Evolutionary conservation across 352 stramenopile genomes (phyloP).

Genomic region (Globisporangium yorkense): DNA sequence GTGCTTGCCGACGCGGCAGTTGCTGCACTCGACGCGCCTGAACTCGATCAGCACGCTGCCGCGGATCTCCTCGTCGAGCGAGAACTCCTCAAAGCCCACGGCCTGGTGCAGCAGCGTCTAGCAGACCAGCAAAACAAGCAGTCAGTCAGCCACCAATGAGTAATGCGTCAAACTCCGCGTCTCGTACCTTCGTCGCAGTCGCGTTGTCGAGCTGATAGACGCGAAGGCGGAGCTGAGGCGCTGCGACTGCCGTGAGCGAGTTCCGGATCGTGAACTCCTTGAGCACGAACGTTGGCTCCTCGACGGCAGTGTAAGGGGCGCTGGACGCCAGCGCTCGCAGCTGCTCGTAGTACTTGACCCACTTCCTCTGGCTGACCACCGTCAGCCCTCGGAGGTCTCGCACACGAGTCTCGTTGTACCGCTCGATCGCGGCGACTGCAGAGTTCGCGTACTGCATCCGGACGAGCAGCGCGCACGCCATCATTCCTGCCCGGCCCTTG

Average conservation of each 20-base stretch:
- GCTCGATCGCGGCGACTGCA: conserved; percentile 44
- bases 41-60: conserved; percentile 63
- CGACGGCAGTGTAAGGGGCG: neutral
- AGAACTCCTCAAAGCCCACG: conserved; percentile 40
- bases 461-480: conserved; percentile 69
- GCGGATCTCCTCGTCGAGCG: conserved; percentile 33
- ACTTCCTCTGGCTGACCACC: conserved; percentile 64
- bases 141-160: no score
- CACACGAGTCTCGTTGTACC: conserved; percentile 64
- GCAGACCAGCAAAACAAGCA: neutral
- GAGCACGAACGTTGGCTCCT: conserved; percentile 6
- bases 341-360: conserved; percentile 60
- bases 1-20: conserved; percentile 48
- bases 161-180: neutral
- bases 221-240: conserved; percentile 31
- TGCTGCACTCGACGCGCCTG: conserved; percentile 24
- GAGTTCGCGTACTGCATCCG: conserved; percentile 49
- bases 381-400: conserved; percentile 51
- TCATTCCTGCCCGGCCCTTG: conserved; percentile 73
- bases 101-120: conserved; percentile 39
- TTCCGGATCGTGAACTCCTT: conserved; percentile 10
- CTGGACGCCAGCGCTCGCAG: neutral
- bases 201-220: conserved; percentile 30
- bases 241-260: conserved; percentile 10
- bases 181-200: conserved; percentile 20